Base-by-base conservation (phyloP, 768 basidiomycete species). In the Leccinum subtestaceum region DNA sequence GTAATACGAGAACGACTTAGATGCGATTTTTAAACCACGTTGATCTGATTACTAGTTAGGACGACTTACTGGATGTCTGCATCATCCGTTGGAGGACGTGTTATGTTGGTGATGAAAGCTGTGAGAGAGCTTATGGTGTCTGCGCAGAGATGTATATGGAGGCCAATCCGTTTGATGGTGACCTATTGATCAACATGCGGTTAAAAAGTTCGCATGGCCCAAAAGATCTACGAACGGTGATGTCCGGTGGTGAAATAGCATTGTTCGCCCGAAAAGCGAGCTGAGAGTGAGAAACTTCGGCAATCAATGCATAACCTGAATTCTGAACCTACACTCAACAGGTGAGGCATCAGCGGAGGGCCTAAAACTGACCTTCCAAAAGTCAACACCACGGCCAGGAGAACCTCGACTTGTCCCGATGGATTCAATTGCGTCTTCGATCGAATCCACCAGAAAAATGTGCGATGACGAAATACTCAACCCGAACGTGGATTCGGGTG, bases 141-240 rank as follows among this genome's bases (percentile, higher is more conserved):
- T 11, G 93, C 91, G 67, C 90, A 92, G 25, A 92, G 77, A 67
- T 89, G 87, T 47, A 91, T 63, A 43, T 79, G 79, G 5, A 93
- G 70, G 17, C 74, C 75, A 36, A 84, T 73, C 13, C 74, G 78
- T 53, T 85, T 78, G 25, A 90, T 69, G n/a, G 74, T 64, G 23
- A 89, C 72, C 91, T 92, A 55, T 45, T 12, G 9, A 15, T 47
- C 29, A 13, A 49, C 19, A 40, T 25, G 52, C 32, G 38, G 50
- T 59, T 61, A 53, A 56, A 34, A 47, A 27, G 34, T 36, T 56
- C 47, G 13, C 25, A 40, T 5, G 19, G 27, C 40, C 12, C 12
- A 29, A 23, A 55, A 36, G n/a, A 57, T 52, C n/a, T 13, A 73
- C 76, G 51, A 71, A 84, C 81, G 49, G 62, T 68, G 19, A 69